phyloP scores from a whole-genome alignment of 805 yeast genomes.

The Helenozyma baotianmanensis region DNA sequence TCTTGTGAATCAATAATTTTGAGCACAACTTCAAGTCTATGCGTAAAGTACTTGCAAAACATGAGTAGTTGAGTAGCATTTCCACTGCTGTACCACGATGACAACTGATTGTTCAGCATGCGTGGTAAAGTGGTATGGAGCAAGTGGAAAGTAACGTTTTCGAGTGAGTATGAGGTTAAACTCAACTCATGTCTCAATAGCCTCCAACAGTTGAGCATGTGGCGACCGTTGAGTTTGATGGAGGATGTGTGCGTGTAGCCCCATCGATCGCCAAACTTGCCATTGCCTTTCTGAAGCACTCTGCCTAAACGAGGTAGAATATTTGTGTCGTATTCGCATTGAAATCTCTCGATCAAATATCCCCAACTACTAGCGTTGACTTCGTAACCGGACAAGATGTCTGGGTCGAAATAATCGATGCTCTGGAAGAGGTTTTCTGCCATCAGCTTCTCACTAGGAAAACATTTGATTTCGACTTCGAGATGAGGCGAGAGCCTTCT shows the following conservation, averaged over 20 bases:
- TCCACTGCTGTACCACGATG: constrained; percentile 26
- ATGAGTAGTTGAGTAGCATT: constrained; percentile 37
- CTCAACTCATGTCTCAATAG: constrained; percentile 57
- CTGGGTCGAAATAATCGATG: constrained; percentile 74
- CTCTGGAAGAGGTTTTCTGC: constrained; percentile 50
- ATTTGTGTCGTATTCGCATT: constrained; percentile 43
- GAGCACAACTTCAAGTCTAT: constrained; percentile 40
- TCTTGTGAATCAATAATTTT: constrained; percentile 58
- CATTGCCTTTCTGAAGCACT: constrained; percentile 43
- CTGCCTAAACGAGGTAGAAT: constrained; percentile 60
- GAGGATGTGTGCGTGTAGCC: constrained; percentile 76
- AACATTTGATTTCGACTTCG: constrained; percentile 1
- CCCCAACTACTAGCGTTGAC: constrained; percentile 86
- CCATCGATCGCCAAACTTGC: constrained; percentile 66
- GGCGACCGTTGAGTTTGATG: constrained; percentile 71
- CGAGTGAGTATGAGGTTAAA: constrained; percentile 66
- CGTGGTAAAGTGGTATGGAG: constrained; percentile 67
- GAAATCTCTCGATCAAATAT: constrained; percentile 65
- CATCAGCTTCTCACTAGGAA: constrained; percentile 51
- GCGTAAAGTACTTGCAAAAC: constrained; percentile 44
- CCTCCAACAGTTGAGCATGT: constrained; percentile 83
- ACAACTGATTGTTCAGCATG: constrained; percentile 45
- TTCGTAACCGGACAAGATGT: constrained; percentile 82
- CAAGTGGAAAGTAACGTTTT: constrained; percentile 65
- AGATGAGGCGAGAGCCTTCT: constrained; percentile 3